phyloP scores from a whole-genome alignment of 495 filamentous ascomycete genomes.

The Ascodesmis nigricans region DNA sequence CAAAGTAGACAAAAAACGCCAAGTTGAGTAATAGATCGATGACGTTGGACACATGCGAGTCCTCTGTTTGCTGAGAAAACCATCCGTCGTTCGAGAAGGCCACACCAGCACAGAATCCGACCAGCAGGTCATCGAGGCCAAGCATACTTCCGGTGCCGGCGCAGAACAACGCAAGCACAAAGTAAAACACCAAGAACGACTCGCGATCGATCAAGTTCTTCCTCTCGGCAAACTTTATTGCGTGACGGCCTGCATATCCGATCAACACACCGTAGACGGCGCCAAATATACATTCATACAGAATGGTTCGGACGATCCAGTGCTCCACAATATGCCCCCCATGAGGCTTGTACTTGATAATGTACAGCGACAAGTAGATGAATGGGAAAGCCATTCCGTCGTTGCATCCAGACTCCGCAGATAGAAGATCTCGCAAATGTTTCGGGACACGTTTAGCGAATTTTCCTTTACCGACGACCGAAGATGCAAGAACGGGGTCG shows the following conservation, averaged over 20 bases:
- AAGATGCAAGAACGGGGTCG: constrained; percentile 90
- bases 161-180: constrained; percentile 86
- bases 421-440: constrained; percentile 85
- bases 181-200: constrained; percentile 97
- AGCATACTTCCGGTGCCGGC: constrained; percentile 83
- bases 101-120: constrained; percentile 85
- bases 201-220: constrained; percentile 80
- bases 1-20: constrained; percentile 94
- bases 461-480: constrained; percentile 95
- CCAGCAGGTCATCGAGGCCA: constrained; percentile 86
- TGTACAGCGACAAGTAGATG: constrained; percentile 75
- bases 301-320: constrained; percentile 75
- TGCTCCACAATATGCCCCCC: constrained; percentile 48
- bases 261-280: constrained; percentile 71
- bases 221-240: constrained; percentile 74
- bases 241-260: constrained; percentile 71
- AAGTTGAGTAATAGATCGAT: constrained; percentile 94
- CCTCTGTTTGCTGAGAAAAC: constrained; percentile 96
- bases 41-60: constrained; percentile 96
- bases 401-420: constrained; percentile 96
- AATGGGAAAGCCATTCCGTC: constrained; percentile 99
- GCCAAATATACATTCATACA: constrained; percentile 93
- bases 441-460: constrained; percentile 95
- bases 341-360: constrained; percentile 55
- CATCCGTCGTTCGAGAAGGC: constrained; percentile 98